Conservation (phyloP, 2,329 filamentous ascomycete species). For the Colletotrichum sp. region DNA sequence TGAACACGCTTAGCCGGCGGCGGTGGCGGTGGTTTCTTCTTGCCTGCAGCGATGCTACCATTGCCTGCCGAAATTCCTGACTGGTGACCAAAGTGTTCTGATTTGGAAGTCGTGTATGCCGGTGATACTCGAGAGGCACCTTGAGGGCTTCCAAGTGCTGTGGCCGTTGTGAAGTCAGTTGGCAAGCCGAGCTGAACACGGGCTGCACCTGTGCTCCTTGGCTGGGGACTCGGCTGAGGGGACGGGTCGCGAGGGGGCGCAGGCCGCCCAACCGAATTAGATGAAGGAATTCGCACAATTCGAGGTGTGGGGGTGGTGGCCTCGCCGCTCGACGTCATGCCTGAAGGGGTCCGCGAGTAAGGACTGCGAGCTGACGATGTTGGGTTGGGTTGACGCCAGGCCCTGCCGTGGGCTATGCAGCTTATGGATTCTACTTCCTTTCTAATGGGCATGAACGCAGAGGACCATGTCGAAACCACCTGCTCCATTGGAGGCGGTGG, state of each 20-base stretch:
- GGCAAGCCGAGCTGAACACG: slow-evolving; percentile 38
- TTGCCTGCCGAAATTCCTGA: slow-evolving; percentile 25
- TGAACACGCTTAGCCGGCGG: slow-evolving; percentile 67
- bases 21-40: slow-evolving; percentile 80
- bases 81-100: slow-evolving; percentile 36
- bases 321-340: slow-evolving; percentile 36
- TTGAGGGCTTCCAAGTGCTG: slow-evolving; percentile 39
- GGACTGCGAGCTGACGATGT: slow-evolving; percentile 34
- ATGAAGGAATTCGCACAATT: slow-evolving; percentile 41
- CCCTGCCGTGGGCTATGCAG: slow-evolving; percentile 71
- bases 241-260: slow-evolving; percentile 19
- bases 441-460: slow-evolving; percentile 66
- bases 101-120: slow-evolving; percentile 12
- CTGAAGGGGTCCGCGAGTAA: slow-evolving; percentile 43
- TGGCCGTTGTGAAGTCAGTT: slow-evolving; percentile 51
- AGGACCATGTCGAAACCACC: slow-evolving; percentile 71
- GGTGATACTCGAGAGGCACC: slow-evolving; percentile 32
- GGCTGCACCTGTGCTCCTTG: slow-evolving; percentile 27
- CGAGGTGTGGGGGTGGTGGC: slow-evolving; percentile 28
- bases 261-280: slow-evolving; percentile 29
- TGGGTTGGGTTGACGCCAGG: slow-evolving; percentile 55
- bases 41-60: slow-evolving; percentile 35
- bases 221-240: slow-evolving; percentile 32
- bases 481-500: slow-evolving; percentile 76
- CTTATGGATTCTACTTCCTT: slow-evolving; percentile 70